Conservation (phyloP, 805 yeast species). For the Barnettozyma botsteinii region DNA sequence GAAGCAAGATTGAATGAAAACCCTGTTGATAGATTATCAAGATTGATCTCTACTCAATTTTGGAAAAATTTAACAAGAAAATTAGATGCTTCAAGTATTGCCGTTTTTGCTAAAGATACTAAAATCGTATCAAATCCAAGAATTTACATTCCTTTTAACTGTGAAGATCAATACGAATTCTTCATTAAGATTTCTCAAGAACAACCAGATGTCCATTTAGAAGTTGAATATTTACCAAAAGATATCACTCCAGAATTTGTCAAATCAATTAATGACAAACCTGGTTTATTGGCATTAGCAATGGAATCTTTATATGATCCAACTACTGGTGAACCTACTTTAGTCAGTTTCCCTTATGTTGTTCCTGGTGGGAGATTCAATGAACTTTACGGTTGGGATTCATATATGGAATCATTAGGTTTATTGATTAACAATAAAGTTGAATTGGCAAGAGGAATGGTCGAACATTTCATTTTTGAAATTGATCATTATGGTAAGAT, state of each 20-base stretch:
- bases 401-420: constrained; percentile 87
- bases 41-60: constrained; percentile 70
- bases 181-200: constrained; percentile 46
- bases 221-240: constrained; percentile 73
- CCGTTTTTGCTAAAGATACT: constrained; percentile 70
- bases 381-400: constrained; percentile 97
- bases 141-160: constrained; percentile 66
- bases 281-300: constrained; percentile 83
- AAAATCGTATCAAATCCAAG: constrained; percentile 71
- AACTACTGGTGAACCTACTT: constrained; percentile 39
- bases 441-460: constrained; percentile 82
- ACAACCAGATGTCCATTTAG: constrained; percentile 53
- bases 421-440: constrained; percentile 58
- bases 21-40: constrained; percentile 70
- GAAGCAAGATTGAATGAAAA: constrained; percentile 81
- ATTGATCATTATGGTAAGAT: constrained; percentile 88
- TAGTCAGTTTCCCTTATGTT: constrained; percentile 75
- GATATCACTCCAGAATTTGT: constrained; percentile 73
- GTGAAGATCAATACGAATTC: constrained; percentile 68
- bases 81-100: constrained; percentile 55
- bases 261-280: constrained; percentile 67
- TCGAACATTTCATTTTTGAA: constrained; percentile 86
- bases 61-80: constrained; percentile 77
- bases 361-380: constrained; percentile 98
- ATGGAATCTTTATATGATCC: constrained; percentile 51